These are phyloP conservation scores for Myxozyma neglecta DNA, from an alignment of 805 yeast genomes.

Conservation along the genomic window DNA sequence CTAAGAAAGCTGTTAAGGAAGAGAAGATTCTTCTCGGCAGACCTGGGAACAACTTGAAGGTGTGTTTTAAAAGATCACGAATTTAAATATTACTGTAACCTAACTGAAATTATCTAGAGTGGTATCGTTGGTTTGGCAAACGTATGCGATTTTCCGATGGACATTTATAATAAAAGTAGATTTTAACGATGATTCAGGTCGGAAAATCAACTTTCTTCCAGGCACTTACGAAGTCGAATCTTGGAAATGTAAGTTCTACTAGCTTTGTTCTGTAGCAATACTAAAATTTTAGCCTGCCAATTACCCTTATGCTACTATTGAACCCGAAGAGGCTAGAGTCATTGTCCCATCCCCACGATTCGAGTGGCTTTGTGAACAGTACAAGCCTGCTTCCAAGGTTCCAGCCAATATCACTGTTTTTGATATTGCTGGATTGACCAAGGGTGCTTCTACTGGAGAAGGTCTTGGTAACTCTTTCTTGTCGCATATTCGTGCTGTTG, in stretches of 20 bases:
- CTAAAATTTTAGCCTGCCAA: constrained; percentile 69
- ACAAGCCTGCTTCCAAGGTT: constrained; percentile 67
- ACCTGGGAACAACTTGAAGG: constrained; percentile 71
- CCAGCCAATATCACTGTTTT: constrained; percentile 92
- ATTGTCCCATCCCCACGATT: constrained; percentile 89
- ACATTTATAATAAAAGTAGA: not conserved
- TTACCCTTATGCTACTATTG: constrained; percentile 96
- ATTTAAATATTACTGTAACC: not conserved
- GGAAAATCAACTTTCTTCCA: constrained; percentile 98
- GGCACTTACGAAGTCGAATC: constrained; percentile 87
- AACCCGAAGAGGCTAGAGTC: constrained; percentile 97
- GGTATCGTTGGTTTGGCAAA: constrained; percentile 96
- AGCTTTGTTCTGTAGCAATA: not conserved
- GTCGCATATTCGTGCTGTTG: constrained; percentile 95
- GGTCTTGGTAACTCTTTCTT: constrained; percentile 98
- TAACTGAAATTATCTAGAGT: constrained; percentile 36
- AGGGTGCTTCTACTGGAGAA: constrained; percentile 74
- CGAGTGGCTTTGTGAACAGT: constrained; percentile 69
- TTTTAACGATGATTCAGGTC: constrained; percentile 44
- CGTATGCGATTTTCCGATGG: constrained; percentile 25
- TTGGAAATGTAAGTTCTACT: constrained; percentile 56
- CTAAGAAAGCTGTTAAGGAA: constrained; percentile 69
- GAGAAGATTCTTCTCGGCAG: constrained; percentile 78
- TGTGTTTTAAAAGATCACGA: constrained; percentile 17
- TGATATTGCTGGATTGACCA: constrained; percentile 97